Evolutionary conservation across 257 asterid species (phyloP).

Genomic region (Capsicum chinense): DNA sequence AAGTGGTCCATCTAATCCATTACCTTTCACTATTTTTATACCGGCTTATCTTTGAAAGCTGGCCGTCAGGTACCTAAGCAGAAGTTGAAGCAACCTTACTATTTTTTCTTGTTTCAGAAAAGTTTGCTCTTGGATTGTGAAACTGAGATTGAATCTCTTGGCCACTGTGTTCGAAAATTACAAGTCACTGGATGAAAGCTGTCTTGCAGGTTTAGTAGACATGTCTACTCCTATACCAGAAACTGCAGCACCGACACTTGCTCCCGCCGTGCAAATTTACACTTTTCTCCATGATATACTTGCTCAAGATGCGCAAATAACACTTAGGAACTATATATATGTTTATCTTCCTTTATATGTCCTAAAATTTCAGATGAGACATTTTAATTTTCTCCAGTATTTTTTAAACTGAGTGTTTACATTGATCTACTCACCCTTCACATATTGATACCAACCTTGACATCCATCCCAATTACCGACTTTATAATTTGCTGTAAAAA

Average conservation of each 20-base stretch:
- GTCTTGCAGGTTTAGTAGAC: slow-evolving; percentile 74
- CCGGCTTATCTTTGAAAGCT: slow-evolving; percentile 2
- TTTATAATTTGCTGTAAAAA: neutral
- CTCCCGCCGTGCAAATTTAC: slow-evolving; percentile 84
- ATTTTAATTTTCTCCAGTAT: neutral
- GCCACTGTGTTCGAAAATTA: slow-evolving; percentile 82
- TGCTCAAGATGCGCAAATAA: slow-evolving; percentile 85
- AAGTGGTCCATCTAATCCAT: neutral
- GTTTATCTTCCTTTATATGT: slow-evolving; percentile 40
- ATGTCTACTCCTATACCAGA: slow-evolving; percentile 61
- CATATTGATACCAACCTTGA: neutral
- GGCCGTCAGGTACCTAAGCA: slow-evolving; percentile 7
- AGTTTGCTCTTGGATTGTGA: slow-evolving; percentile 88
- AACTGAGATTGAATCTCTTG: slow-evolving; percentile 77
- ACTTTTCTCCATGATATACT: slow-evolving; percentile 93
- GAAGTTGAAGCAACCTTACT: neutral
- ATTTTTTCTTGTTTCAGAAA: slow-evolving; percentile 57
- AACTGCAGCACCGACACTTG: slow-evolving; percentile 78
- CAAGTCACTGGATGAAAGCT: slow-evolving; percentile 76
- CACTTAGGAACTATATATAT: slow-evolving; percentile 76
- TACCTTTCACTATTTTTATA: neutral
- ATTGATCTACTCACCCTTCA: neutral
- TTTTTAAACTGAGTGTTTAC: neutral
- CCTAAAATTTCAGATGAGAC: neutral
- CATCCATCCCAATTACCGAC: neutral